A percentile compares a stretch with the other conserved stretches of the same genome.
These are phyloP conservation scores for Metschnikowia lochheadii DNA, from an alignment of 805 yeast genomes.

Conservation along the genomic window DNA sequence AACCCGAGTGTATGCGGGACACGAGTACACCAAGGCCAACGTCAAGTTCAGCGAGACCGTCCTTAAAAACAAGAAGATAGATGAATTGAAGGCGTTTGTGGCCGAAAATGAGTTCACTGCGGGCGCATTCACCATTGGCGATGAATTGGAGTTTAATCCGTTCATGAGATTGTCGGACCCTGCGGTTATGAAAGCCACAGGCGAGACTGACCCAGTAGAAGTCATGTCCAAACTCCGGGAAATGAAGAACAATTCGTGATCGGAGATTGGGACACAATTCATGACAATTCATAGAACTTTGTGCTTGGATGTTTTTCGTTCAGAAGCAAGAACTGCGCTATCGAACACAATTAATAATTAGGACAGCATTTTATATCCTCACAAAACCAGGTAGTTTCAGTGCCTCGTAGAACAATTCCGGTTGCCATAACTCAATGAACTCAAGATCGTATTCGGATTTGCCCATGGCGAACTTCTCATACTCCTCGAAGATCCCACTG, in stretches of 20 bases:
- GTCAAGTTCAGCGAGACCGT: constrained; percentile 71
- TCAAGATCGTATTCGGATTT: constrained; percentile 91
- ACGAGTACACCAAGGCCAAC: constrained; percentile 87
- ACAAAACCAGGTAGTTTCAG: constrained; percentile 63
- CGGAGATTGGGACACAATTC: no score
- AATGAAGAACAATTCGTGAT: constrained; percentile 56
- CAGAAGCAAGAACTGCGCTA: neutral
- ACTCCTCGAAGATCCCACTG: constrained; percentile 91
- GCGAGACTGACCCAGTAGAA: constrained; percentile 43
- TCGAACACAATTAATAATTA: neutral
- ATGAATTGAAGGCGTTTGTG: constrained; percentile 49
- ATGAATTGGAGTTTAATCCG: constrained; percentile 82
- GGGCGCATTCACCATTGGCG: constrained; percentile 78
- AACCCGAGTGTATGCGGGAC: constrained; percentile 87
- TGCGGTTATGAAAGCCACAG: constrained; percentile 55
- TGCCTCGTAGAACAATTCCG: constrained; percentile 47
- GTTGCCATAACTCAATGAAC: constrained; percentile 79
- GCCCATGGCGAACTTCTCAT: constrained; percentile 87
- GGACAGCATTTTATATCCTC: constrained; percentile 22
- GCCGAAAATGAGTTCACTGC: constrained; percentile 66
- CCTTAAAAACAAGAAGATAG: constrained; percentile 51
- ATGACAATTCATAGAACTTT: constrained; percentile 29
- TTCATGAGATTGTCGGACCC: constrained; percentile 78
- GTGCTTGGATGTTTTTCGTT: neutral
- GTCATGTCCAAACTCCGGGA: constrained; percentile 73